These are phyloP conservation scores for Filobasidium floriforme DNA, from an alignment of 768 basidiomycete genomes.

Conservation along the genomic window DNA sequence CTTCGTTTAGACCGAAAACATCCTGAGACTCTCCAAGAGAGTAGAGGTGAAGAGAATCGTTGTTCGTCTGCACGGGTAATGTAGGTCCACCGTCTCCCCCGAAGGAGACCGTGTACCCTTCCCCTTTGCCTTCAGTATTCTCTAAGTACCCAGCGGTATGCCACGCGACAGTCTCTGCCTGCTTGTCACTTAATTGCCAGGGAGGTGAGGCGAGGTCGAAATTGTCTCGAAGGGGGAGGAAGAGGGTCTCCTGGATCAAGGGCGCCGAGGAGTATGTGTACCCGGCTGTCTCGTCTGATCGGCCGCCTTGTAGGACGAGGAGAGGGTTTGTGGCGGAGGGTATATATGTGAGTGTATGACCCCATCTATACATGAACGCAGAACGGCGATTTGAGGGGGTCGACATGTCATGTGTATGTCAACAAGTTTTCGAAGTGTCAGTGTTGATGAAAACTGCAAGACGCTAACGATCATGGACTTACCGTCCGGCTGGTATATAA, in stretches of 20 bases:
- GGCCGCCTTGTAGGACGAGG: conserved; percentile 71
- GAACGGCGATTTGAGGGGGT: no score
- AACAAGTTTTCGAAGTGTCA: no score
- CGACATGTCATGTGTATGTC: no score
- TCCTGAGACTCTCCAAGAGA: neutral
- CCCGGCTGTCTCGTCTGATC: conserved; percentile 61
- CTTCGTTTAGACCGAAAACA: no score
- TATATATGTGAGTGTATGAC: conserved; percentile 60
- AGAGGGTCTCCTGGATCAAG: conserved; percentile 62
- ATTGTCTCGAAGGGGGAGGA: conserved; percentile 54
- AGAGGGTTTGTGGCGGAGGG: conserved; percentile 33
- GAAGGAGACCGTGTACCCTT: conserved; percentile 54
- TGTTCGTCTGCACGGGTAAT: conserved; percentile 50
- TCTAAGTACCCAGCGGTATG: no score
- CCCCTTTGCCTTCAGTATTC: neutral
- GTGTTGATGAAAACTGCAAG: no score
- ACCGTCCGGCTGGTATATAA: neutral
- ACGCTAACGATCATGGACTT: neutral
- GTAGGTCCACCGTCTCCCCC: conserved; percentile 65
- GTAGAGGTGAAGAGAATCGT: conserved; percentile 58
- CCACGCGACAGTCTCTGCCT: neutral
- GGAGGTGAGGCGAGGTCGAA: neutral
- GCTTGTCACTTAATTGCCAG: conserved; percentile 1
- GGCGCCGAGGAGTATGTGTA: conserved; percentile 70
- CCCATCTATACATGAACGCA: conserved; percentile 58